Evolutionary conservation across 116 monocot species (phyloP), one percentile per base, ranked within the genome.

Genomic region (Posidonia oceanica): DNA sequence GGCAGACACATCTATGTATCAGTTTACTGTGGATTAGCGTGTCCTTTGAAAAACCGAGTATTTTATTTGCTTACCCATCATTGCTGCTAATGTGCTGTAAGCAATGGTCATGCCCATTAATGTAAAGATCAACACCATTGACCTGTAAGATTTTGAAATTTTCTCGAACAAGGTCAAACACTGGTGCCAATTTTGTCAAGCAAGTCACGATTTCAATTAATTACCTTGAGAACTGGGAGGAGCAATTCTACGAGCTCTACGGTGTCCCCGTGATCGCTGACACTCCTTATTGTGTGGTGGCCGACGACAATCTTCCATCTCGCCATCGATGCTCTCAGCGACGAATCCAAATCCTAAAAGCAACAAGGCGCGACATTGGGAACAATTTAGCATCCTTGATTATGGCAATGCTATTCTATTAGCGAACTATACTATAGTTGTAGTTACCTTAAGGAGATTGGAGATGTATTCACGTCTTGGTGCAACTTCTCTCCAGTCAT

Each of bases 101-200:
- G 77, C 93, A 89, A 61, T 93, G 93, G 64, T 93, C 93, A 67
- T 94, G 94, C 0, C 94, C 94, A 54, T 94, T 94, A 54, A 94
- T 74, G 69, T 94, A 94, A 1, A 90, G 61, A 76, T 94, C 94
- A 23, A 90, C 90, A 14, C 38, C 78, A 73, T 90, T 77, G 15
- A 71, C 77, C 89, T 93, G 80, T 16, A 74, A 69, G 29, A 29
- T 1, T 29, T 29, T 0, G 1, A 29, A 29, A 17, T n/a, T 10
- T n/a, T 17, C 3, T 58, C 6, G 3, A 58, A 17, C 18, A 58
- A 58, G 5, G 20, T 17, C 58, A 58, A 16, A 17, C 16, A 3
- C 17, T n/a, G 16, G 58, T 17, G 1, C 58, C 16, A 58, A n/a
- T n/a, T n/a, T n/a, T 29, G 29, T 29, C 29, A 29, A 0, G 29